These are phyloP conservation scores for Leccinum pseudoinsigne DNA, from an alignment of 1,284 basidiomycete species.

Conservation along the genomic window DNA sequence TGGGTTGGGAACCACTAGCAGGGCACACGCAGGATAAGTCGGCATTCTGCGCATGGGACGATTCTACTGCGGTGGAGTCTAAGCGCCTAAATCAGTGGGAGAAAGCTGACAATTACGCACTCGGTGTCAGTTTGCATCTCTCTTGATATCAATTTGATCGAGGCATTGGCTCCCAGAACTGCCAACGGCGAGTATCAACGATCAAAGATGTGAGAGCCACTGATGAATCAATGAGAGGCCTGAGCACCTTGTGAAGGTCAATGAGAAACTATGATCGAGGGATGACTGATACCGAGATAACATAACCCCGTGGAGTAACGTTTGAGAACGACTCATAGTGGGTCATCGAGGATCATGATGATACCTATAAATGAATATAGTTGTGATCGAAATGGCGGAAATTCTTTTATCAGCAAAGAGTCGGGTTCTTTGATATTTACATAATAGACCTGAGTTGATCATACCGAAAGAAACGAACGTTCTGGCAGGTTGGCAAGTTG, in stretches of 20 bases:
- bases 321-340: neutral
- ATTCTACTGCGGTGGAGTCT: conserved; percentile 9
- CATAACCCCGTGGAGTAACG: conserved; percentile 1
- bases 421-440: neutral
- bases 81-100: neutral
- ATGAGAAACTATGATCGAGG: neutral
- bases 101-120: conserved; percentile 1
- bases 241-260: neutral
- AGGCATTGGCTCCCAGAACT: neutral
- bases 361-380: neutral
- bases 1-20: neutral
- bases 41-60: conserved; percentile 28
- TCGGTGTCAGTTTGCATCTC: conserved; percentile 28
- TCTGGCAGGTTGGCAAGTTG: too few species aligned
- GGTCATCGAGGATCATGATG: neutral
- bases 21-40: neutral
- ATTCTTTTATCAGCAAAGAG: neutral
- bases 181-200: neutral
- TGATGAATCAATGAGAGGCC: conserved; percentile 25
- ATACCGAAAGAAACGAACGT: too few species aligned
- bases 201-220: conserved; percentile 12
- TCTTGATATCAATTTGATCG: conserved; percentile 25
- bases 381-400: neutral
- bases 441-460: neutral
- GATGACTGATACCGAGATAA: neutral